A percentile compares a stretch with the other conserved stretches of the same genome.
Evolutionary conservation across 1,284 basidiomycete genomes (phyloP).

Genomic region (Trametes sp.): DNA sequence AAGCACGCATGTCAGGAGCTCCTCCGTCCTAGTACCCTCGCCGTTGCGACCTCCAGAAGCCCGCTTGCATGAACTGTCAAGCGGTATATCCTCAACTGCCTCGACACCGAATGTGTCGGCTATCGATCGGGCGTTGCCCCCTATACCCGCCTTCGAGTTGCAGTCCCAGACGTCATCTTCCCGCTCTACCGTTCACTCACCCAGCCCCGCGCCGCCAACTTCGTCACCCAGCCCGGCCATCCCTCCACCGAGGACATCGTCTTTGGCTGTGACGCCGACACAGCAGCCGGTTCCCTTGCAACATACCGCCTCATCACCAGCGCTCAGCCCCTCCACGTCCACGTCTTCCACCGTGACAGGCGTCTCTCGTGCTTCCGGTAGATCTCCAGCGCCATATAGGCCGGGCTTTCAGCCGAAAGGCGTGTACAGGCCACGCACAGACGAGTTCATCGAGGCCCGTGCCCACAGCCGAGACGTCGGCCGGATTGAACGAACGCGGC

Average conservation of each 20-base stretch:
- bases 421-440: constrained; percentile 74
- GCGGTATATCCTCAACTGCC: constrained; percentile 32
- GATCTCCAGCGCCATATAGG: constrained; percentile 66
- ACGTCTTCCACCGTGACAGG: constrained; percentile 33
- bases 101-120: constrained; percentile 32
- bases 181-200: constrained; percentile 11
- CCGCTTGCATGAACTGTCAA: constrained; percentile 29
- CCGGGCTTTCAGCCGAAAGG: constrained; percentile 87
- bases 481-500: constrained; percentile 79
- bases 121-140: constrained; percentile 35
- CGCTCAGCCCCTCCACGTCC: constrained; percentile 39
- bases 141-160: constrained; percentile 35
- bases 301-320: constrained; percentile 38
- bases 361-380: constrained; percentile 33
- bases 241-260: constrained; percentile 25
- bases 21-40: constrained; percentile 28
- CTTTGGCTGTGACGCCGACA: constrained; percentile 19
- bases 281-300: constrained; percentile 10
- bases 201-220: constrained; percentile 19
- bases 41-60: constrained; percentile 33
- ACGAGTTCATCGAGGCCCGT: constrained; percentile 76
- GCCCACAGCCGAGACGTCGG: constrained; percentile 62
- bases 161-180: constrained; percentile 18
- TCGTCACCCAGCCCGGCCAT: constrained; percentile 15
- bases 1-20: constrained; percentile 36